These are phyloP conservation scores for Linanthus parryae DNA, from an alignment of 148 eudicot species.

Conservation along the genomic window DNA sequence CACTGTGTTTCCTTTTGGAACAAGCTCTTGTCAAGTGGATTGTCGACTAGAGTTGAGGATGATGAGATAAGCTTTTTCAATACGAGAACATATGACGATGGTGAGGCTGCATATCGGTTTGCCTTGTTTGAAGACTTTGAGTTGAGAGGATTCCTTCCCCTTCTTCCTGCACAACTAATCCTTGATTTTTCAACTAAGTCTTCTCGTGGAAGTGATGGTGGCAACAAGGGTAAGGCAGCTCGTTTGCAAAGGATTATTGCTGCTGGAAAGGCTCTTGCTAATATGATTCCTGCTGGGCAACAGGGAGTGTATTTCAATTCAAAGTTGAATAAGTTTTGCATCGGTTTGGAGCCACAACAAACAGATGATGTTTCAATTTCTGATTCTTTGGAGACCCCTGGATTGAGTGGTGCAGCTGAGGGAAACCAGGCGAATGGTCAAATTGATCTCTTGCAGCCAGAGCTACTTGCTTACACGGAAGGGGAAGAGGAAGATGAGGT, in stretches of 20 bases:
- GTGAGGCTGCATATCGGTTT: slow-evolving; percentile 59
- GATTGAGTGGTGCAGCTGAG: slow-evolving; percentile 15
- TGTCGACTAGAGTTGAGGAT: slow-evolving; percentile 28
- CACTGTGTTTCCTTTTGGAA: slow-evolving; percentile 57
- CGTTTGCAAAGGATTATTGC: slow-evolving; percentile 83
- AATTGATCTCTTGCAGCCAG: slow-evolving; percentile 18
- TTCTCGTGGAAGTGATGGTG: slow-evolving; percentile 45
- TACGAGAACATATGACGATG: slow-evolving; percentile 74
- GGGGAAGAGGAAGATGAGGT: slow-evolving; percentile 97
- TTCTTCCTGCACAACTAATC: slow-evolving; percentile 74
- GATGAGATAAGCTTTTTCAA: slow-evolving; percentile 65
- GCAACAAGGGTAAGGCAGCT: slow-evolving; percentile 50
- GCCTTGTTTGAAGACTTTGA: slow-evolving; percentile 93
- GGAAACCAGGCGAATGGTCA: slow-evolving; percentile 20
- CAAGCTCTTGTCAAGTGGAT: slow-evolving; percentile 54
- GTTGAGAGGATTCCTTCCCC: slow-evolving; percentile 85
- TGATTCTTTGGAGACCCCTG: slow-evolving; percentile 20
- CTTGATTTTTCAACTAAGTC: slow-evolving; percentile 79
- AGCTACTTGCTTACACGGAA: slow-evolving; percentile 26
- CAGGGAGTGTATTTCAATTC: slow-evolving; percentile 57
- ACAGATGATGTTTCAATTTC: slow-evolving; percentile 28
- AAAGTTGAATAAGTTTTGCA: slow-evolving; percentile 45
- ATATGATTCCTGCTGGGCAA: slow-evolving; percentile 48
- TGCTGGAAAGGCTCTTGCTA: slow-evolving; percentile 82
- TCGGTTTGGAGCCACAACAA: slow-evolving; percentile 47